Conservation (phyloP, 345 rosid genomes). For the Barbarea vulgaris region DNA sequence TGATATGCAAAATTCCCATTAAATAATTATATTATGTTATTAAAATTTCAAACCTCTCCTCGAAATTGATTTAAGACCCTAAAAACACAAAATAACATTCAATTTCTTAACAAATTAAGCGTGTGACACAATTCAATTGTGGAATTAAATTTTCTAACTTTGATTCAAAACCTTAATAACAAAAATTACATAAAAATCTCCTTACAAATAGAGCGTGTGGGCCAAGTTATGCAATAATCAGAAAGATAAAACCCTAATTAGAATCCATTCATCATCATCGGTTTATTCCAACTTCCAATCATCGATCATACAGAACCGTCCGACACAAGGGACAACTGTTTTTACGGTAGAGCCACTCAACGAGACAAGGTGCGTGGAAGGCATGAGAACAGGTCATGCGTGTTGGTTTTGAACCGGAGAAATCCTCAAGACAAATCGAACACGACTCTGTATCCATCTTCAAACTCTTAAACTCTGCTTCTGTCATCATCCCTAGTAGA, state of each 20-base stretch:
- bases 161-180: background rate
- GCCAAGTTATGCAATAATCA: background rate
- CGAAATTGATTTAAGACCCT: background rate
- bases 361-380: conserved; percentile 19
- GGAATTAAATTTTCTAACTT: background rate
- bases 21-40: too few relatives aligned
- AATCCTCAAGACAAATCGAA: conserved; percentile 23
- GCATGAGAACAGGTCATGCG: conserved; percentile 22
- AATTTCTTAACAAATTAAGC: background rate
- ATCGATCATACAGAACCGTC: conserved; percentile 2
- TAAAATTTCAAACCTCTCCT: too few relatives aligned
- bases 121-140: background rate
- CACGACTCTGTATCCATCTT: conserved; percentile 26
- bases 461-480: background rate
- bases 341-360: conserved; percentile 19
- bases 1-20: too few relatives aligned
- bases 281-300: background rate
- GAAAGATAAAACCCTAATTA: conserved; percentile 4
- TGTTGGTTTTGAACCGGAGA: conserved; percentile 13
- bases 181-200: background rate
- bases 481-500: background rate
- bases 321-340: conserved; percentile 27
- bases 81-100: background rate
- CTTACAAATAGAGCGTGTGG: background rate
- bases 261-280: background rate